These are phyloP conservation scores for Symmetrospora coprosmae DNA, from an alignment of 768 basidiomycete genomes.

Conservation along the genomic window DNA sequence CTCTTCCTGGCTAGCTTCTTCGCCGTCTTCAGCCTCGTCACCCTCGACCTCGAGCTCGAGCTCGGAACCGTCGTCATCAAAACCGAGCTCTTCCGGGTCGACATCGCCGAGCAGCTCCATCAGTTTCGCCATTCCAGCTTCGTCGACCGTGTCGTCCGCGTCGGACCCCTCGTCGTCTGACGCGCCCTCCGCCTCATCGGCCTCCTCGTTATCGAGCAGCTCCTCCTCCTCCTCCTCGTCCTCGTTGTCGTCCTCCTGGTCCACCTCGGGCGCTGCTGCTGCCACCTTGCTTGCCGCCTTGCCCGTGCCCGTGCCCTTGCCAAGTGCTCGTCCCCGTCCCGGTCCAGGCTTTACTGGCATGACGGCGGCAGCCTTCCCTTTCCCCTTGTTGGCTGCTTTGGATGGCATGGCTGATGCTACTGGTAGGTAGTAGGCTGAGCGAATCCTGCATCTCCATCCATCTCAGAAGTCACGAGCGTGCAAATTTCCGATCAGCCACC, in stretches of 20 bases:
- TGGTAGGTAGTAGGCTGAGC: background rate
- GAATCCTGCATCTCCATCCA: background rate
- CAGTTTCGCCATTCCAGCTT: constrained; percentile 24
- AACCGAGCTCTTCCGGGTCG: constrained; percentile 24
- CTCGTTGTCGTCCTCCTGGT: background rate
- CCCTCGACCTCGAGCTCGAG: constrained; percentile 23
- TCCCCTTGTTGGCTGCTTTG: constrained; percentile 9
- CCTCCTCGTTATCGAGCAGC: background rate
- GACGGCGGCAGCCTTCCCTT: constrained; percentile 5
- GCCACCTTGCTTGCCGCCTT: background rate
- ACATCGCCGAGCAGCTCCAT: constrained; percentile 23
- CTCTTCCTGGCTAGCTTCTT: constrained; percentile 25
- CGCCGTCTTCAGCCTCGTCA: constrained; percentile 35
- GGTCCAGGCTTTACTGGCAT: no score
- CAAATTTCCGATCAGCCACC: background rate
- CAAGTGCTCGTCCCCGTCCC: no score
- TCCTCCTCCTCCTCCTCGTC: constrained; percentile 5
- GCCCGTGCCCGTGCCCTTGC: no score
- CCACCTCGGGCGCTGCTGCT: background rate
- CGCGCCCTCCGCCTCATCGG: background rate
- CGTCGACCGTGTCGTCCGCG: constrained; percentile 20
- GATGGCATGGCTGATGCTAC: background rate
- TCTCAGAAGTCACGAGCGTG: background rate
- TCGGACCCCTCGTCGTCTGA: background rate
- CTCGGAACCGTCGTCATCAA: constrained; percentile 15